Base-by-base conservation (phyloP, 2,329 filamentous ascomycete genomes). In the Teratosphaeria pseudoeucalypti region DNA sequence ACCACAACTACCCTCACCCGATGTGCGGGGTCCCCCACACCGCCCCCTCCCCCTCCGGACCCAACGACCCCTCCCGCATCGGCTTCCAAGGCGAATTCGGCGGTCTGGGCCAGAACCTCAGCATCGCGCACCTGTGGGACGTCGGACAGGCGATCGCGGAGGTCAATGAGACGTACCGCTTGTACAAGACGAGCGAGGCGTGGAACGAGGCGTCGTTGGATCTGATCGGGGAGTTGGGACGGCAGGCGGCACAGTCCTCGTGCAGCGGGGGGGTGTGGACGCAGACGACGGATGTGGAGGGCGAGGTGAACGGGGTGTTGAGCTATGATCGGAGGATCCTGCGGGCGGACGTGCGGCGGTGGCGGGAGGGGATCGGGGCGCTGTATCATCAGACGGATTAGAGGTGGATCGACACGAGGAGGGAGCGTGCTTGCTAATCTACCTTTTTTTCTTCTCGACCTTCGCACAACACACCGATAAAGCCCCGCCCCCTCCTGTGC, bases 241-340 rank as follows among this genome's bases (percentile, higher is more conserved):
- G 34, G 34, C 34, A 14, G 16, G 34, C 34, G 34, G 11, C 11
- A 39, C 9, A 6, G 34, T 23, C 34, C 34, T 39, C 11, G 11
- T n/a, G 49, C 11, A 86, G 82, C 39, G 86, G 82, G 0, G 87
- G 81, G 11, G 81, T 89, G 0, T 89, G 85, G 80, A 89, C 87
- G 0, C 86, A 89, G 75, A 89, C 86, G 0, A 87, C 84, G 0
- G 87, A 89, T 65, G 86, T 89, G 0, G 86, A 89, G 69, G 86
- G 86, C 5, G 87, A 89, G 69, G 84, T 89, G 9, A 90, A 89
- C 64, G 87, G 87, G 0, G 74, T 90, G 59, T 70, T 88, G 64
- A 88, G 85, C 3, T 70, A 70, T 54, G 86, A 89, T 69, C 80
- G 86, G 1, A 77, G 85, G 0, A 60, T 86, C 0, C 69, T 85